Base-by-base conservation (phyloP, 768 basidiomycete genomes). In the Leccinum uliginosum region DNA sequence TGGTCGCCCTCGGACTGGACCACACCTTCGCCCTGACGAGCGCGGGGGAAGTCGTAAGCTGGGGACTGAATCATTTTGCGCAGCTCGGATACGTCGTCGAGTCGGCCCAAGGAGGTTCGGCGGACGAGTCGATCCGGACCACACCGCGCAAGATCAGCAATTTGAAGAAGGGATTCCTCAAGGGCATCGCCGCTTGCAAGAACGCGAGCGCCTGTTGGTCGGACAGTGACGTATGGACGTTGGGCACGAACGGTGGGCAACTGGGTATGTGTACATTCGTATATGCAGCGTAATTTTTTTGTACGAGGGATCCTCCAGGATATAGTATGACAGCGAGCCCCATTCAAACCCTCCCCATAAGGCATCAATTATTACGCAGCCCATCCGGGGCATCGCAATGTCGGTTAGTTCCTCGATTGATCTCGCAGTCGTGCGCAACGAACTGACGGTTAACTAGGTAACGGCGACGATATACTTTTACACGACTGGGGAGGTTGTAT, bases 231-330 rank as follows among this genome's bases (percentile, higher is more conserved):
- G 80, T 93, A 2, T 94, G 81, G 69, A 93, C 92, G 0, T 98
- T 94, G 94, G 97, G 97, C 0, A 91, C 87, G 23, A 97, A 98
- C 70, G 81, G 80, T 40, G 96, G 97, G 1, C 97, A 99, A 69
- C 78, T 98, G 5, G 95, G 94, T 85, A 58, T 54, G 79, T 45
- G 43, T 50, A 7, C 32, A 10, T 19, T 26, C 30, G 49, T 50
- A n/a, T 1, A n/a, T 26, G 17, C 21, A 6, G 30, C 4, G 2
- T 21, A 3, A 30, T 27, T 19, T 48, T 53, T 34, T 45, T n/a
- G 4, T 30, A 9, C 12, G n/a, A 6, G 9, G 17, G 9, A 30
- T 12, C 12, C 12, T 11, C 15, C 50, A 90, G 90, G 91, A 1
- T 94, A 94, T 61, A 88, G 92, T 60, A 89, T 83, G 67, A 71